Percentiles rank a stretch among this genome's conserved stretches.
Evolutionary conservation across 2,329 filamentous ascomycete genomes (phyloP).

Genomic region (Fonsecaea erecta): DNA sequence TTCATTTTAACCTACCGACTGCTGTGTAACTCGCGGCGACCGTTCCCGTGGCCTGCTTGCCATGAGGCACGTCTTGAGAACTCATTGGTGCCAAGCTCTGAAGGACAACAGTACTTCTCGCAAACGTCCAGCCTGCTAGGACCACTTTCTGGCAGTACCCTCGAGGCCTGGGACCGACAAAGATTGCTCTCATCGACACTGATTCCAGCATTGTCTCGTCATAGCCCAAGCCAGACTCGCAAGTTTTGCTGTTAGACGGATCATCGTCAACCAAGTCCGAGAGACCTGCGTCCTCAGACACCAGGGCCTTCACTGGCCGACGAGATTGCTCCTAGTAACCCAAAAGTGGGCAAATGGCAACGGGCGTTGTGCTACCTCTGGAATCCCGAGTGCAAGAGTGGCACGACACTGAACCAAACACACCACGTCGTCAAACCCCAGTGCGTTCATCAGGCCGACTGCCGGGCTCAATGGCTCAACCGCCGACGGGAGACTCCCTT

Average conservation of each 20-base stretch:
- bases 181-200: background rate
- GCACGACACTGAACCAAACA: constrained; percentile 18
- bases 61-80: constrained; percentile 17
- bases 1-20: background rate
- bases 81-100: constrained; percentile 14
- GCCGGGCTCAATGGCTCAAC: constrained; percentile 24
- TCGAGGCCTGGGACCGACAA: background rate
- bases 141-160: background rate
- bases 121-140: background rate
- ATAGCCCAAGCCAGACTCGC: background rate
- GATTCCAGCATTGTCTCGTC: background rate
- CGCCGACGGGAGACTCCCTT: constrained; percentile 12
- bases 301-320: background rate
- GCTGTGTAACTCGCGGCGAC: constrained; percentile 2
- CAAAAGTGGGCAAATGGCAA: constrained; percentile 26
- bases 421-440: constrained; percentile 19
- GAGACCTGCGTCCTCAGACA: background rate
- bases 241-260: background rate
- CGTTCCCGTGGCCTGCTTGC: constrained; percentile 5
- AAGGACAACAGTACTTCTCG: constrained; percentile 12
- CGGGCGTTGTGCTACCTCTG: constrained; percentile 23
- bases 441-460: constrained; percentile 11
- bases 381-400: constrained; percentile 23
- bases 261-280: background rate
- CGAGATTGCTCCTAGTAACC: background rate